A percentile compares a stretch with the other conserved stretches of the same genome.
phyloP scores from a whole-genome alignment of 306 rosid genomes.

The Argentina anserina region DNA sequence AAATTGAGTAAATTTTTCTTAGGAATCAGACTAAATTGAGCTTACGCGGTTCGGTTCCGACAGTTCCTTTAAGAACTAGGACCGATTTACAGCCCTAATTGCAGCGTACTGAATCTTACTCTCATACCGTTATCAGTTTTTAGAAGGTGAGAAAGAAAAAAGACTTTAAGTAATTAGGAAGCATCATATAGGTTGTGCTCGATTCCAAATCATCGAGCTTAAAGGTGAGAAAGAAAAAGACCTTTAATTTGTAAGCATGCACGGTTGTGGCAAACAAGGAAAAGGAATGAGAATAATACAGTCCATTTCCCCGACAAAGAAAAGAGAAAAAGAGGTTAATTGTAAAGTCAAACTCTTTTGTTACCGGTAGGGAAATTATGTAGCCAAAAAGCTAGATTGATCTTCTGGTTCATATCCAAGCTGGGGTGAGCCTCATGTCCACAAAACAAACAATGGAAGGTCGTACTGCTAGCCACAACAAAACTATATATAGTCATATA shows the following conservation, averaged over 20 bases:
- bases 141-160: too few relatives aligned
- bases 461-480: background rate
- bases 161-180: too few relatives aligned
- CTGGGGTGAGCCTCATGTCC: background rate
- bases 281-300: slow-evolving; percentile 2
- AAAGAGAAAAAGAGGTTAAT: background rate
- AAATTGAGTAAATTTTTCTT: too few relatives aligned
- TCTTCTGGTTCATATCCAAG: background rate
- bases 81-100: too few relatives aligned
- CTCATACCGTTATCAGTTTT: background rate
- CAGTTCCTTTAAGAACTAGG: too few relatives aligned
- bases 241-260: background rate
- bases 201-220: too few relatives aligned
- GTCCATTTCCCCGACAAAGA: background rate
- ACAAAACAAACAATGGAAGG: background rate
- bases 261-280: background rate
- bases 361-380: slow-evolving; percentile 8
- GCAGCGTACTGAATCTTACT: too few relatives aligned
- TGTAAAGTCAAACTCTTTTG: background rate
- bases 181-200: too few relatives aligned
- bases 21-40: too few relatives aligned
- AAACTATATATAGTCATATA: background rate
- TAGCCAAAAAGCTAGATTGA: background rate
- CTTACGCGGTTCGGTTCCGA: too few relatives aligned
- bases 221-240: background rate